Base-by-base conservation (phyloP, 2,329 filamentous ascomycete genomes). In the Coniella vitis region DNA sequence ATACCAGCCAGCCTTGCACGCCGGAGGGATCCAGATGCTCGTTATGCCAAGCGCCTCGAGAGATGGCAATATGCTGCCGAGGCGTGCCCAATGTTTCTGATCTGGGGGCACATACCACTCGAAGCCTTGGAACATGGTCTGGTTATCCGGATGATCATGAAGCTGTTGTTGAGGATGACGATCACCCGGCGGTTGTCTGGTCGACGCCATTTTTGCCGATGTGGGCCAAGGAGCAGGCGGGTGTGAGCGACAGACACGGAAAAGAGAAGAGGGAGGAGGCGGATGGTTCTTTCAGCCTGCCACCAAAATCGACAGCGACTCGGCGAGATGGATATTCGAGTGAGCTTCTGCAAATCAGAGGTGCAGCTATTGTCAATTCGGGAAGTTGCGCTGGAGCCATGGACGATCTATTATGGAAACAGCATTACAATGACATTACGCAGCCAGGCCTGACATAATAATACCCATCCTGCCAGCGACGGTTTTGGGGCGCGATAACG, bases 51-150 rank as follows among this genome's bases (percentile, higher is more conserved):
- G 72, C 0, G 71, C 66, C 56, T 79, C 77, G 2, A 86, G 68
- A 3, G 68, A 65, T 0, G 77, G 73, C 1, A 84, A 58, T 7
- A 71, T 70, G 16, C 68, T 65, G 13, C 66, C 64, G 1, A 86
- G 72, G 8, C 81, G 76, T 32, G 69, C 65, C 76, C 79, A 87
- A 63, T 87, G 83, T 41, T 71, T 65, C 45, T 74, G 64, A 54
- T 83, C 76, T 38, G 75, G 73, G 2, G 81, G 80, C 4, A 80
- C 72, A 59, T 87, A 81, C 84, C 84, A 88, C 67, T 88, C 84
- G 60, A 86, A 87, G 12, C 72, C 79, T 63, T 87, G 83, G 56
- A 87, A 72, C 60, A 87, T 73, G 47, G 76, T 73, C 49, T 65
- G 60, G 55, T 75, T 75, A 45, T 65, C 54, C 22, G 25, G 25